These are phyloP conservation scores for Cymbopogon citratus DNA, from an alignment of 176 grass and related monocot species.

Conservation along the genomic window DNA sequence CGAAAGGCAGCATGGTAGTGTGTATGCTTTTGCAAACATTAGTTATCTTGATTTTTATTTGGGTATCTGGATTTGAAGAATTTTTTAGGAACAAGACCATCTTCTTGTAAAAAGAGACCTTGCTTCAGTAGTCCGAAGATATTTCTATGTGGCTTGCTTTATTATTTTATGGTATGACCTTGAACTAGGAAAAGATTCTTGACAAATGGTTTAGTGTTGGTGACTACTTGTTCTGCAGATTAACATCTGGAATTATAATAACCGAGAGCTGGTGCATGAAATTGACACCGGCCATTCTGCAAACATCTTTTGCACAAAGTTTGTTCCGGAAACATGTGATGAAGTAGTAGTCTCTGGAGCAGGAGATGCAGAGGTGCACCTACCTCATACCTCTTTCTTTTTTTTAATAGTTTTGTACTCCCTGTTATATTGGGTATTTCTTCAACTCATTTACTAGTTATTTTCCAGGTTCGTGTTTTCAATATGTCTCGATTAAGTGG, in stretches of 20 bases:
- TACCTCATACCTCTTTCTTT: background rate
- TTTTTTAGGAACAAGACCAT: background rate
- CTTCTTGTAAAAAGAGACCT: slow-evolving; percentile 1
- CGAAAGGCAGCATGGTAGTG: background rate
- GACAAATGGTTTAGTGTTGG: background rate
- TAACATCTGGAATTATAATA: slow-evolving; percentile 82
- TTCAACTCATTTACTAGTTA: slow-evolving; percentile 32
- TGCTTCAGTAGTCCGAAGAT: background rate
- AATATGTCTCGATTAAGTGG: slow-evolving; percentile 73
- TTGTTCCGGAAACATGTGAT: slow-evolving; percentile 86
- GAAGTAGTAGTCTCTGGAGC: slow-evolving; percentile 86
- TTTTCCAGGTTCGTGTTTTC: slow-evolving; percentile 85
- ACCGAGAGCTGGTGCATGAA: slow-evolving; percentile 60
- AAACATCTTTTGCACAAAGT: slow-evolving; percentile 95
- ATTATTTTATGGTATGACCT: background rate
- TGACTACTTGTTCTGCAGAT: slow-evolving; percentile 55
- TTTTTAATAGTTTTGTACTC: background rate
- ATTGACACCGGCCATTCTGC: slow-evolving; percentile 86
- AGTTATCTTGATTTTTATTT: background rate
- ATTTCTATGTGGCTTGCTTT: slow-evolving; percentile 16
- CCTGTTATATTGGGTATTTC: background rate
- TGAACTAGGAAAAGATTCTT: background rate
- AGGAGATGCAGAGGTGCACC: slow-evolving; percentile 79
- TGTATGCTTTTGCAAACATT: background rate
- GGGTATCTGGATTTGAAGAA: background rate